phyloP scores from a whole-genome alignment of 164 flowering plant genomes.

The Magnolia changhungtana region DNA sequence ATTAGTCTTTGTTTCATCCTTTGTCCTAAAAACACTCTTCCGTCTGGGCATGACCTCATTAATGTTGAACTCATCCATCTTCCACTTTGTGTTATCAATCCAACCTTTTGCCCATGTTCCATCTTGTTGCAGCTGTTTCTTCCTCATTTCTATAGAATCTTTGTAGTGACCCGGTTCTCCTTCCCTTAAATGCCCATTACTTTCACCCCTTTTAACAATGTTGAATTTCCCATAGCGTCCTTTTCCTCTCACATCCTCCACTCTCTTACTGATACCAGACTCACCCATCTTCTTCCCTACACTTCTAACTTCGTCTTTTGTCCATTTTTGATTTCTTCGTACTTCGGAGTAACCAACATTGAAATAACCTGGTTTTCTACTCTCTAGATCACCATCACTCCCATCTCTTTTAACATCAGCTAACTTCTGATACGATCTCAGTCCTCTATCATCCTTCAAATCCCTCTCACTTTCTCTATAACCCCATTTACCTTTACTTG shows the following conservation, averaged over 20 bases:
- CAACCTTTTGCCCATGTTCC: background rate
- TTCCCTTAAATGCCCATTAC: constrained; percentile 2
- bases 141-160: background rate
- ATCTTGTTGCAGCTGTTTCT: constrained; percentile 10
- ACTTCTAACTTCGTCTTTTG: background rate
- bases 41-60: background rate
- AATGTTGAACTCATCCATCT: background rate
- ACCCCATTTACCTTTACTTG: constrained; percentile 6
- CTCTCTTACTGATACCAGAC: background rate
- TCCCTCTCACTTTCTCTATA: constrained; percentile 5
- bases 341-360: background rate
- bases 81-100: background rate
- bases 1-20: background rate
- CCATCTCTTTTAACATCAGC: background rate
- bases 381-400: constrained; percentile 1
- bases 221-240: background rate
- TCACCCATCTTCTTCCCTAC: background rate
- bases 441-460: background rate
- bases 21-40: background rate
- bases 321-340: constrained; percentile 7
- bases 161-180: constrained; percentile 1
- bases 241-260: background rate
- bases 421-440: background rate
- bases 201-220: constrained; percentile 7
- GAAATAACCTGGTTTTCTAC: background rate